Percentiles rank a stretch among this genome's conserved stretches.
Evolutionary conservation across 371 early-diverging fungal species (phyloP).

Genomic region (Rhizopus stolonifer): DNA sequence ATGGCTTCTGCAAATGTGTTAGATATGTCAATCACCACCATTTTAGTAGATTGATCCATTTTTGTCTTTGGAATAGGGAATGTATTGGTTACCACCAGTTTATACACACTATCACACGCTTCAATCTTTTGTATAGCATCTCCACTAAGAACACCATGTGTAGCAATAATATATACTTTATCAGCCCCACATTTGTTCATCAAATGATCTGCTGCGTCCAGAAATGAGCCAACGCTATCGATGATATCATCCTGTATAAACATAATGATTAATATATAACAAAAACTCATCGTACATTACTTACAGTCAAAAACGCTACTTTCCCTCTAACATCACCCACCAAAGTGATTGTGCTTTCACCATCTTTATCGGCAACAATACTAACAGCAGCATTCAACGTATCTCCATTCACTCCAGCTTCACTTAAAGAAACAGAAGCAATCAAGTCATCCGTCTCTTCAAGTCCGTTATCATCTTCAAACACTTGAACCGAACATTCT

Average conservation of each 20-base stretch:
- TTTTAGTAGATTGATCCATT: constrained; percentile 68
- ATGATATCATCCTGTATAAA: constrained; percentile 84
- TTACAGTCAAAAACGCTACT: constrained; percentile 77
- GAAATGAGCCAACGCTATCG: constrained; percentile 83
- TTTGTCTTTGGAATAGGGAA: constrained; percentile 86
- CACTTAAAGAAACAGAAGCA: constrained; percentile 49
- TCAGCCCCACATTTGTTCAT: constrained; percentile 82
- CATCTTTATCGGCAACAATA: constrained; percentile 52
- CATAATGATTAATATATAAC: too few species aligned
- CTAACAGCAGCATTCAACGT: constrained; percentile 51
- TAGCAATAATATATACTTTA: constrained; percentile 89
- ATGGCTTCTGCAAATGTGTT: constrained; percentile 95
- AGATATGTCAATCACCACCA: constrained; percentile 87
- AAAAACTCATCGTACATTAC: neutral
- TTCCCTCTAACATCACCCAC: constrained; percentile 93
- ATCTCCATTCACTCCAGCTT: constrained; percentile 30
- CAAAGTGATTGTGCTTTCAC: constrained; percentile 68
- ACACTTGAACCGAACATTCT: constrained; percentile 28
- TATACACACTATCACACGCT: constrained; percentile 79
- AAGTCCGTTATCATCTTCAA: constrained; percentile 37
- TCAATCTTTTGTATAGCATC: constrained; percentile 84
- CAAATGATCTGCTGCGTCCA: constrained; percentile 88
- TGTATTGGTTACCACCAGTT: constrained; percentile 91
- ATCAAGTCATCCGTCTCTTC: constrained; percentile 26
- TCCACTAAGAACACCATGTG: constrained; percentile 91